phyloP scores from a whole-genome alignment of 768 basidiomycete species.

The Baorangia bicolor region DNA sequence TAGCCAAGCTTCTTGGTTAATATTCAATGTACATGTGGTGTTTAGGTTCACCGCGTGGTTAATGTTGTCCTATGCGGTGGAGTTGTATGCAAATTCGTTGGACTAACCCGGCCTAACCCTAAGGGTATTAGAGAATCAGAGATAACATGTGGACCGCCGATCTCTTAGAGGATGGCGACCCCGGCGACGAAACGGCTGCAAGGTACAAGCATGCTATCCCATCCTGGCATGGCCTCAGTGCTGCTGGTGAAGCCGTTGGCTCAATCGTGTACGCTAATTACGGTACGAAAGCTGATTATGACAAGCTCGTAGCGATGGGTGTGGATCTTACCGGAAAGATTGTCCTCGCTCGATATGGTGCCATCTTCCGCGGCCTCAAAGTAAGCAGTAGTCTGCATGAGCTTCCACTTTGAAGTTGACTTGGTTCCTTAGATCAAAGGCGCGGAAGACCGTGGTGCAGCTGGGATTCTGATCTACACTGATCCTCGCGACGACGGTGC shows the following conservation, averaged over 20 bases:
- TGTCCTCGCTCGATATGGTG: constrained; percentile 75
- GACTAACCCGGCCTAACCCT: no score
- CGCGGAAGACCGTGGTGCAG: constrained; percentile 81
- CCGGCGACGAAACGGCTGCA: constrained; percentile 69
- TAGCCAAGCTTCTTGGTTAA: no score
- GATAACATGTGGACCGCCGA: constrained; percentile 72
- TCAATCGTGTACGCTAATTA: constrained; percentile 78
- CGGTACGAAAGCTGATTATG: constrained; percentile 70
- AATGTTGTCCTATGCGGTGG: no score
- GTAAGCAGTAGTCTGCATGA: constrained; percentile 33
- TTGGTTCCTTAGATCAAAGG: constrained; percentile 60
- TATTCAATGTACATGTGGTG: no score
- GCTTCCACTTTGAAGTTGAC: not conserved
- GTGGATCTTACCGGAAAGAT: constrained; percentile 76
- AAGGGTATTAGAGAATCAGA: no score
- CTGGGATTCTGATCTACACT: constrained; percentile 76
- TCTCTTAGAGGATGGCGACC: constrained; percentile 68
- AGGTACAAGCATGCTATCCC: constrained; percentile 66
- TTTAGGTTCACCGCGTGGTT: no score
- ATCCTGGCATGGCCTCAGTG: constrained; percentile 85
- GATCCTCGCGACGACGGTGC: constrained; percentile 86
- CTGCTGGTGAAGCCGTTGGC: constrained; percentile 71
- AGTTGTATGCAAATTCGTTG: no score
- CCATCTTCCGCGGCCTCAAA: constrained; percentile 83
- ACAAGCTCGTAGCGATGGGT: constrained; percentile 60